A percentile compares a stretch with the other conserved stretches of the same genome.
Evolutionary conservation across 1,284 basidiomycete genomes (phyloP).

Genomic region (Spongispora temasekensis): DNA sequence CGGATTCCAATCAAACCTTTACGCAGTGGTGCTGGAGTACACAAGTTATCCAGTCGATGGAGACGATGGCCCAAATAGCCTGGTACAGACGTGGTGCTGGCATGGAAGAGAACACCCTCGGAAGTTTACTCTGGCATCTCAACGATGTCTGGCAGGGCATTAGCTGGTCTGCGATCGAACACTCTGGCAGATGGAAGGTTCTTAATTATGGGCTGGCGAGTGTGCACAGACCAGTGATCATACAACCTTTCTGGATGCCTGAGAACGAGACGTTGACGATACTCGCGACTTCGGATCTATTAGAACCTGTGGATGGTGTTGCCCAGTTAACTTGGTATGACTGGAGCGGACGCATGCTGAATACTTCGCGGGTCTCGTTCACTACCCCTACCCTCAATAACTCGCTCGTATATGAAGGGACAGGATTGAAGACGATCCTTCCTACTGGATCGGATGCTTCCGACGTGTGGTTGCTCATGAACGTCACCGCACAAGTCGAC

Average conservation of each 20-base stretch:
- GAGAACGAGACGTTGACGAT: conserved; percentile 26
- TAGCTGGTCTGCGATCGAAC: not conserved
- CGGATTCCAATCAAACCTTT: conserved; percentile 45
- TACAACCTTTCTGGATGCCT: conserved; percentile 58
- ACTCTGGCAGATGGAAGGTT: not conserved
- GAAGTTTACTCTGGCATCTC: conserved; percentile 45
- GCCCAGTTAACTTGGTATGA: conserved; percentile 34
- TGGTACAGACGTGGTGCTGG: conserved; percentile 43
- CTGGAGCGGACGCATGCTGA: conserved; percentile 50
- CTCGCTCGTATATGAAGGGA: conserved; percentile 43
- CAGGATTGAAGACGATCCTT: conserved; percentile 47
- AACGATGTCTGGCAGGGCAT: conserved; percentile 68
- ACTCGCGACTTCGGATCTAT: conserved; percentile 52
- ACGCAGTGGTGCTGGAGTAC: conserved; percentile 63
- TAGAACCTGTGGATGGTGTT: conserved; percentile 48
- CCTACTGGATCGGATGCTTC: conserved; percentile 42
- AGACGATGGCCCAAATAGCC: not conserved
- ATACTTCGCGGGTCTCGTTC: conserved; percentile 43
- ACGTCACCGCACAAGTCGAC: conserved; percentile 48
- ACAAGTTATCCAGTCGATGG: conserved; percentile 57
- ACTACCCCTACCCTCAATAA: conserved; percentile 52
- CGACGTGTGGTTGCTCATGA: conserved; percentile 54
- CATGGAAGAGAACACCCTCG: not conserved
- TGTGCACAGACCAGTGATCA: conserved; percentile 50
- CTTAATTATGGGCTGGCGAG: conserved; percentile 45